Evolutionary conservation across 192 early-diverging fungal species (phyloP).

Genomic region (Radiomyces spectabilis): DNA sequence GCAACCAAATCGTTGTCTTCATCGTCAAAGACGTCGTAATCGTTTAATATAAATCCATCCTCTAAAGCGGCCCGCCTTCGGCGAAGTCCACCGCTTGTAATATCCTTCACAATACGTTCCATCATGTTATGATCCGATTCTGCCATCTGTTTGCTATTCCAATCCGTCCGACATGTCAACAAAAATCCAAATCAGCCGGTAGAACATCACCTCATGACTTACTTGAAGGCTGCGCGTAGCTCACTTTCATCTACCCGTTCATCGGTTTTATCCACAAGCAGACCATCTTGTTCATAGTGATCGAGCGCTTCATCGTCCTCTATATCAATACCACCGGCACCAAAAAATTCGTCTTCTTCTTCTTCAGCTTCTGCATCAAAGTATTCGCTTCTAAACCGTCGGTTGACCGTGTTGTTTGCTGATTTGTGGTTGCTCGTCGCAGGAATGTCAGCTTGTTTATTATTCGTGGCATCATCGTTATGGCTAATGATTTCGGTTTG

Average conservation of each 20-base stretch:
- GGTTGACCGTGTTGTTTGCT: constrained; percentile 3
- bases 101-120: constrained; percentile 25
- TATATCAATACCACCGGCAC: constrained; percentile 18
- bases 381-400: constrained; percentile 11
- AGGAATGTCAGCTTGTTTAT: background rate
- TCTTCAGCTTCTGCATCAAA: constrained; percentile 32
- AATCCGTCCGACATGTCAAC: too few species aligned
- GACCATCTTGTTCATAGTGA: constrained; percentile 29
- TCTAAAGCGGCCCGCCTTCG: constrained; percentile 14
- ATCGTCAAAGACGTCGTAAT: constrained; percentile 25
- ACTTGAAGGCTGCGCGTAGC: constrained; percentile 18
- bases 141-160: constrained; percentile 17
- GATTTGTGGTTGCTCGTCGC: background rate
- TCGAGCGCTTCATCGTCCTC: constrained; percentile 21
- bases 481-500: background rate
- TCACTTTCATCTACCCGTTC: constrained; percentile 16
- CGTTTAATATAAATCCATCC: constrained; percentile 16
- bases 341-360: constrained; percentile 30
- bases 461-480: background rate
- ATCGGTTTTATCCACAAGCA: constrained; percentile 18
- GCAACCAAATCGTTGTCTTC: constrained; percentile 24
- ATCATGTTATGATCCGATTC: constrained; percentile 26
- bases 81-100: constrained; percentile 21
- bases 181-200: too few species aligned
- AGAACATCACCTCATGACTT: too few species aligned